These are phyloP conservation scores for Lactifluus subvellereus DNA, from an alignment of 768 basidiomycete genomes.

Conservation along the genomic window DNA sequence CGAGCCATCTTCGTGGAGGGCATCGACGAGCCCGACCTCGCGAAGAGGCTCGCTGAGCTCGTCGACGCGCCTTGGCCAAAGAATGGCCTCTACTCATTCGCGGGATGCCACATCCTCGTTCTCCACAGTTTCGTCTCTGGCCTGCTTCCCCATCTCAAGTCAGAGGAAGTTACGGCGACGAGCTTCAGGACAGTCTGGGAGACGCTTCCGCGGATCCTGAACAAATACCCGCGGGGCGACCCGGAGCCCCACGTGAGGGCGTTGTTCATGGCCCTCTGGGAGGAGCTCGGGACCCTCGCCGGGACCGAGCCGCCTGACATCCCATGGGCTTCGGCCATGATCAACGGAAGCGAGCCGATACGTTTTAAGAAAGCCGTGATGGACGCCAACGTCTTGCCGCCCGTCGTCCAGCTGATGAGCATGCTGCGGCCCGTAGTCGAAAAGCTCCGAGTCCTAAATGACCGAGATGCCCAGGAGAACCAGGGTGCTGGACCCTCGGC, in stretches of 20 bases:
- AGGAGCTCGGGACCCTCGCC: not conserved
- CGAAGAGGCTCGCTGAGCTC: not conserved
- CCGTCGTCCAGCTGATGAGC: conserved; percentile 1
- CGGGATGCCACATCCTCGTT: conserved; percentile 1
- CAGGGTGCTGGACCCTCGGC: not conserved
- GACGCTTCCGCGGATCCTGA: not conserved
- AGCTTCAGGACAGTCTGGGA: conserved; percentile 10
- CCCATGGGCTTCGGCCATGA: not conserved
- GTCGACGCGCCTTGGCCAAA: not conserved
- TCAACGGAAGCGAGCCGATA: not conserved
- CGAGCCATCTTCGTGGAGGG: not conserved
- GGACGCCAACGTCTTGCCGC: not conserved
- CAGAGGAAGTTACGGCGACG: not conserved
- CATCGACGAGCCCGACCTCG: not conserved
- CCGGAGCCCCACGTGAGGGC: not conserved
- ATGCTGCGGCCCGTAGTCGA: conserved; percentile 6
- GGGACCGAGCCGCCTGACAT: not conserved
- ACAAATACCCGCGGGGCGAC: not conserved
- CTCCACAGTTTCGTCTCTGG: not conserved
- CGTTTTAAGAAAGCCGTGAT: not conserved
- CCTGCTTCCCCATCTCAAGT: not conserved
- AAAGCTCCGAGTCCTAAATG: not conserved
- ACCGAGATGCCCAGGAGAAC: not conserved
- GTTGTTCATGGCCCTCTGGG: conserved; percentile 4
- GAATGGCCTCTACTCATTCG: not conserved